Percentiles rank a stretch among this genome's conserved stretches.
Conservation (phyloP, 1,284 basidiomycete genomes). For the Ustilago loliicola region DNA sequence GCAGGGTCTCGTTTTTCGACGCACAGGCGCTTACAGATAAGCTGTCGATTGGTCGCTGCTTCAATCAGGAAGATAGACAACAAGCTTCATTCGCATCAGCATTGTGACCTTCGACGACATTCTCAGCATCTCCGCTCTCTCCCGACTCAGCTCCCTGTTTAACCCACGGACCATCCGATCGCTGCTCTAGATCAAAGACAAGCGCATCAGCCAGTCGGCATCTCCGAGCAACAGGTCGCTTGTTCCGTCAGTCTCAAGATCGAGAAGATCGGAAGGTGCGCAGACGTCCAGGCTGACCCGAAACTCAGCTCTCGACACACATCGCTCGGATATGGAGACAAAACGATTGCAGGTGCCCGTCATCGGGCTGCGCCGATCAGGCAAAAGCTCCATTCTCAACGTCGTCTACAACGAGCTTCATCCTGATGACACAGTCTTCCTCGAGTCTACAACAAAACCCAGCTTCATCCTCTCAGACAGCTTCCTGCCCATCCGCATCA, state of each 20-base stretch:
- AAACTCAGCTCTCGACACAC: background rate
- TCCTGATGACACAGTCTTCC: conserved; percentile 89
- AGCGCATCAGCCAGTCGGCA: background rate
- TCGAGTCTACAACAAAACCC: conserved; percentile 75
- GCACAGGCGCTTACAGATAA: conserved; percentile 9
- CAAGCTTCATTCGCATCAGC: too few relatives aligned
- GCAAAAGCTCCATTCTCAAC: conserved; percentile 92
- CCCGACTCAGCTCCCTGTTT: background rate
- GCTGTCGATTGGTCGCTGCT: conserved; percentile 3
- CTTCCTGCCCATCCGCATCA: conserved; percentile 91
- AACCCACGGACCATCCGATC: background rate
- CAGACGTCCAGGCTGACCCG: background rate
- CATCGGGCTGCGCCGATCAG: conserved; percentile 72
- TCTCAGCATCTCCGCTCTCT: background rate
- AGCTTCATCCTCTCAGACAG: conserved; percentile 75
- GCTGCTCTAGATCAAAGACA: background rate
- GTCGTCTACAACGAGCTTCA: conserved; percentile 88
- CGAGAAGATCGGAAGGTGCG: background rate
- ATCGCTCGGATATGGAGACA: conserved; percentile 23
- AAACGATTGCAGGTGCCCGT: conserved; percentile 51
- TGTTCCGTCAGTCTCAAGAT: background rate
- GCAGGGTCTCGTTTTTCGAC: conserved; percentile 20
- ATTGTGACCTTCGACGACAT: background rate
- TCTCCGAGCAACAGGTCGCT: background rate
- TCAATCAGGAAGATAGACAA: background rate